Evolutionary conservation across 148 eudicot species (phyloP).

Genomic region (Rhododendron ferrugineum): DNA sequence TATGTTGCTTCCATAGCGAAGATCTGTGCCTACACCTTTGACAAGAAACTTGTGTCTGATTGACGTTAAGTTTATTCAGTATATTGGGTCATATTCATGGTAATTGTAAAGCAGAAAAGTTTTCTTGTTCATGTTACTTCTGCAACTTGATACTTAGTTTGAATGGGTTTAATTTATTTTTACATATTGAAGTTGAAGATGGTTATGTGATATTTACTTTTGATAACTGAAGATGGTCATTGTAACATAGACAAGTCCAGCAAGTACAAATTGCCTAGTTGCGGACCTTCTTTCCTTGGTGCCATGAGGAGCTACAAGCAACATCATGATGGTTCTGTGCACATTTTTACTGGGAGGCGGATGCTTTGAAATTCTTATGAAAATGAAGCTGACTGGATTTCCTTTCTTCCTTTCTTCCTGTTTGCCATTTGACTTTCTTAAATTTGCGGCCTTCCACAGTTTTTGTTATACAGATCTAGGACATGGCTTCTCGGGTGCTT

Average conservation of each 20-base stretch:
- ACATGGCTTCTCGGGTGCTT: neutral
- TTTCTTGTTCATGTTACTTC: neutral
- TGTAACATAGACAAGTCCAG: neutral
- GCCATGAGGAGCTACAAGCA: neutral
- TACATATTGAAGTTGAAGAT: neutral
- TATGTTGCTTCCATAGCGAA: neutral
- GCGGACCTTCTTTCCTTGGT: neutral
- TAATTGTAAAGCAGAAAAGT: neutral
- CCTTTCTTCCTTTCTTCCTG: neutral
- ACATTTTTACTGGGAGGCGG: neutral
- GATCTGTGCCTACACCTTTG: neutral
- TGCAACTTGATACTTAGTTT: neutral
- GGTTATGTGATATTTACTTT: neutral
- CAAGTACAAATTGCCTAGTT: neutral
- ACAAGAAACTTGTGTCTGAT: neutral
- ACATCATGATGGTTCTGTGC: neutral
- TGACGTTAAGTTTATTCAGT: neutral
- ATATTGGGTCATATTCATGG: neutral
- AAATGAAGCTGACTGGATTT: neutral
- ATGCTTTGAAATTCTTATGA: neutral
- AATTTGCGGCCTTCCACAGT: neutral
- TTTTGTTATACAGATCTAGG: neutral
- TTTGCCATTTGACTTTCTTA: neutral
- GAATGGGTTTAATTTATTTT: neutral
- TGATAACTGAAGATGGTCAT: neutral